These are phyloP conservation scores for Diaporthe sp. DNA, from an alignment of 2,329 filamentous ascomycete genomes.

Conservation along the genomic window DNA sequence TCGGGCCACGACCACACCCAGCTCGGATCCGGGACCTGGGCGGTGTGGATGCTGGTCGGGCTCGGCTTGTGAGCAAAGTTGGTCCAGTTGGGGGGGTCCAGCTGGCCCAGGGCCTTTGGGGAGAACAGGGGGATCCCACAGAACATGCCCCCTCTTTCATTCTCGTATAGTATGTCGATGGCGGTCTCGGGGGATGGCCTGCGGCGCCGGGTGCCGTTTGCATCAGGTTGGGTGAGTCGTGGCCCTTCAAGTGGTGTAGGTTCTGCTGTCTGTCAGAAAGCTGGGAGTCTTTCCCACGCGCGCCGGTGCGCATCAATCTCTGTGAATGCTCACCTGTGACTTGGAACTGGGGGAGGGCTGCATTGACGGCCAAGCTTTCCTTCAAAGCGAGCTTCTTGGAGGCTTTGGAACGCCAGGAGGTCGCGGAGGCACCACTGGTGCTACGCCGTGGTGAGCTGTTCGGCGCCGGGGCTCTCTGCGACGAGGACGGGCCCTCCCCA, in stretches of 20 bases:
- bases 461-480: neutral
- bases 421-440: neutral
- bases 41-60: conserved; percentile 79
- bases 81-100: conserved; percentile 90
- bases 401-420: neutral
- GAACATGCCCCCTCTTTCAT: conserved; percentile 89
- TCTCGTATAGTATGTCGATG: conserved; percentile 94
- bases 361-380: neutral
- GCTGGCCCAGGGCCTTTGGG: conserved; percentile 81
- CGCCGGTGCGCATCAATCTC: neutral
- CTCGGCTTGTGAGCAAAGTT: conserved; percentile 72
- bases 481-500: conserved; percentile 8
- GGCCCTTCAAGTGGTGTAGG: conserved; percentile 32
- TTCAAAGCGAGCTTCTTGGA: conserved; percentile 15
- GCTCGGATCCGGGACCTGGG: conserved; percentile 91
- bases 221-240: neutral
- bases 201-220: conserved; percentile 30
- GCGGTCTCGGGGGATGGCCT: conserved; percentile 57
- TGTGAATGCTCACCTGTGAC: conserved; percentile 22
- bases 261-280: conserved; percentile 22
- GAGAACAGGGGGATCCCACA: conserved; percentile 95
- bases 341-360: conserved; percentile 23
- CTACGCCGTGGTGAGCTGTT: conserved; percentile 6
- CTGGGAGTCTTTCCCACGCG: neutral
- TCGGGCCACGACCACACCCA: conserved; percentile 89